phyloP scores from a whole-genome alignment of 192 early-diverging fungal species.

The Backusella australiensis region DNA sequence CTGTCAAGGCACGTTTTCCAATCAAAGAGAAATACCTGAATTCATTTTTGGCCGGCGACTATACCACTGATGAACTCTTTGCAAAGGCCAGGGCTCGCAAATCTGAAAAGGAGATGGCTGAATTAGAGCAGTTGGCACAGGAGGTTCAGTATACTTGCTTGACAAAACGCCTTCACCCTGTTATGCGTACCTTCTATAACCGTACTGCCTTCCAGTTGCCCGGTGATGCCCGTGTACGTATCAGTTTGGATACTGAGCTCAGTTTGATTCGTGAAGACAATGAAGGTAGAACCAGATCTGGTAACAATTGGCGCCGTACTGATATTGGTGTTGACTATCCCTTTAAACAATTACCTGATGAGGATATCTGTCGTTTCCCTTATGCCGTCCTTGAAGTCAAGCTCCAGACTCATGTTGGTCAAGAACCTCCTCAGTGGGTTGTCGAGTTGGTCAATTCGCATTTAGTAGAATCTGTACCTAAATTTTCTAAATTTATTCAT shows the following conservation, averaged over 20 bases:
- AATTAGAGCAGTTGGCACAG: slow-evolving; percentile 65
- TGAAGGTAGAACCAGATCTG: slow-evolving; percentile 65
- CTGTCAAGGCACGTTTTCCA: slow-evolving; percentile 91
- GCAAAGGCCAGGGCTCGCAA: slow-evolving; percentile 79
- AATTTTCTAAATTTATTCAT: slow-evolving; percentile 98
- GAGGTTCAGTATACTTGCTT: slow-evolving; percentile 75
- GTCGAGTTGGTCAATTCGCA: slow-evolving; percentile 86
- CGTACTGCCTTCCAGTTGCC: slow-evolving; percentile 99
- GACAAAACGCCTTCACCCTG: slow-evolving; percentile 76
- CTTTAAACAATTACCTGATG: slow-evolving; percentile 83
- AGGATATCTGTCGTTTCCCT: slow-evolving; percentile 89
- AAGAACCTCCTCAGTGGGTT: slow-evolving; percentile 93
- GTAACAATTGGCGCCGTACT: slow-evolving; percentile 92
- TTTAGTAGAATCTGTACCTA: slow-evolving; percentile 91
- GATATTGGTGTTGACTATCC: slow-evolving; percentile 91
- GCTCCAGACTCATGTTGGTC: slow-evolving; percentile 89
- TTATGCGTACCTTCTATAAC: slow-evolving; percentile 95
- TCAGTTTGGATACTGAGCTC: slow-evolving; percentile 96
- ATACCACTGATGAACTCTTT: slow-evolving; percentile 77
- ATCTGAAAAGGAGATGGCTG: slow-evolving; percentile 81
- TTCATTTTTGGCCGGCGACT: slow-evolving; percentile 75
- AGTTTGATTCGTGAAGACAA: slow-evolving; percentile 97
- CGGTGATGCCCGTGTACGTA: slow-evolving; percentile 96
- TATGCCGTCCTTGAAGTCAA: slow-evolving; percentile 98
- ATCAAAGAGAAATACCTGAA: slow-evolving; percentile 98